Evolutionary conservation across 495 filamentous ascomycete species (phyloP).

Genomic region (Hypoxylon rickii): DNA sequence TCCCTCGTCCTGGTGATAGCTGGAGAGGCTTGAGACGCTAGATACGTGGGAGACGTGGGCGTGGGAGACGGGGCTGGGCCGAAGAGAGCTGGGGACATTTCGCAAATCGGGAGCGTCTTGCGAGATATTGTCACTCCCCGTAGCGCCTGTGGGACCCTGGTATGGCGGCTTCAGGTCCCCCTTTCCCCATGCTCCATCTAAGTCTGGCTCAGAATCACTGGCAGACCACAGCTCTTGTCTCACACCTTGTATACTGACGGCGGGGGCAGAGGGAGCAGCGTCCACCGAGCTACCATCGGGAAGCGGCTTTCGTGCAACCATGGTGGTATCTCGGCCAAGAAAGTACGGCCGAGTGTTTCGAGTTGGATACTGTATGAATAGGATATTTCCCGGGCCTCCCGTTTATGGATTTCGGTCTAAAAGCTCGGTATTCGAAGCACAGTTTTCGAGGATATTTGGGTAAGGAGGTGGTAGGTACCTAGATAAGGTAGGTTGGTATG

Average conservation of each 20-base stretch:
- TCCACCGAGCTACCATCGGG: constrained; percentile 38
- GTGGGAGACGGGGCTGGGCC: constrained; percentile 23
- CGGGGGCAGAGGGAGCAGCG: constrained; percentile 27
- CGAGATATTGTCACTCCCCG: constrained; percentile 13
- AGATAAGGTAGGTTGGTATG: too few relatives aligned
- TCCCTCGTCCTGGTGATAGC: constrained; percentile 28
- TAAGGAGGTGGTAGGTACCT: background rate
- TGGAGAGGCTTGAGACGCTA: too few relatives aligned
- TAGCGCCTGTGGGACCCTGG: constrained; percentile 11
- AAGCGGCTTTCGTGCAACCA: constrained; percentile 47
- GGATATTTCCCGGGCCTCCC: background rate
- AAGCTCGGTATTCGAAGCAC: too few relatives aligned
- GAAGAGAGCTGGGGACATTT: constrained; percentile 30
- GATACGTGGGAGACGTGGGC: too few relatives aligned
- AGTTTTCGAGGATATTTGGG: background rate
- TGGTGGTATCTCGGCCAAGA: constrained; percentile 28
- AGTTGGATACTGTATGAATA: background rate
- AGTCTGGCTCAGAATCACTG: constrained; percentile 39
- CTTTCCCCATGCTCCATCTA: constrained; percentile 44
- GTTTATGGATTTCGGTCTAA: too few relatives aligned
- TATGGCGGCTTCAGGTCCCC: constrained; percentile 19
- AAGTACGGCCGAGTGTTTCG: constrained; percentile 19
- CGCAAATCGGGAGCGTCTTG: constrained; percentile 33
- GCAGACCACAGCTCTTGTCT: constrained; percentile 42
- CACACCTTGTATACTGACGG: constrained; percentile 39